phyloP scores from a whole-genome alignment of 83 land plant genomes.

The Diphasiastrum complanatum region DNA sequence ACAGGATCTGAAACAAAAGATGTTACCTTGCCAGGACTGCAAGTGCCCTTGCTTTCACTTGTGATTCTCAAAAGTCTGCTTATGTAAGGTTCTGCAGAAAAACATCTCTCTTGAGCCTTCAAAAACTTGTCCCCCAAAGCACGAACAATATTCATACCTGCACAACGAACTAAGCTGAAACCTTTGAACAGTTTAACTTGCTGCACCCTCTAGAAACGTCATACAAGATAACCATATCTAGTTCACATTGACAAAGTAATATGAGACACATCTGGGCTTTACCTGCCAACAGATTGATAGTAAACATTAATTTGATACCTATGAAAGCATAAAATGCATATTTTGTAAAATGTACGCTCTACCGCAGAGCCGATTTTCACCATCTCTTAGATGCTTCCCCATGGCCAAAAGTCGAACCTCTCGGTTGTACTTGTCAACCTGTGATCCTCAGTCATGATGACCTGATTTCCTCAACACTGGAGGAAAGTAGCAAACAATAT shows the following conservation, averaged over 20 bases:
- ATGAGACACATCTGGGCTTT: too few relatives aligned
- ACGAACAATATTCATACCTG: constrained; percentile 88
- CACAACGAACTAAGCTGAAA: background rate
- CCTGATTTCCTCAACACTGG: constrained; percentile 70
- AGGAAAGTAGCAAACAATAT: background rate
- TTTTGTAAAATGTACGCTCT: constrained; percentile 4
- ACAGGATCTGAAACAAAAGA: too few relatives aligned
- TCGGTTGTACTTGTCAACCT: constrained; percentile 66
- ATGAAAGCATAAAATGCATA: too few relatives aligned
- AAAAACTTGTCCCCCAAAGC: constrained; percentile 94
- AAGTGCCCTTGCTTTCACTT: constrained; percentile 42
- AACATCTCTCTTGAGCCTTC: constrained; percentile 72
- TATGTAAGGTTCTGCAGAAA: constrained; percentile 82
- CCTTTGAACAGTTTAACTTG: background rate
- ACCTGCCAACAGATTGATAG: too few relatives aligned
- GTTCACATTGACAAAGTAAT: background rate
- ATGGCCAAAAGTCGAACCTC: constrained; percentile 52
- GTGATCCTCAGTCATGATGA: constrained; percentile 90
- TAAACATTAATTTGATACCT: too few relatives aligned
- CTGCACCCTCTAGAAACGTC: background rate
- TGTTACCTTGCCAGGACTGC: constrained; percentile 88
- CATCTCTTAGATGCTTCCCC: constrained; percentile 72
- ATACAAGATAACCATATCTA: constrained; percentile 4
- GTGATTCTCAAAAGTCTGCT: constrained; percentile 61
- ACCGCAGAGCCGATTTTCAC: constrained; percentile 88